Percentiles rank a stretch among this genome's conserved stretches.
Evolutionary conservation across 345 rosid genomes (phyloP).

Genomic region (Limnanthes douglasii): DNA sequence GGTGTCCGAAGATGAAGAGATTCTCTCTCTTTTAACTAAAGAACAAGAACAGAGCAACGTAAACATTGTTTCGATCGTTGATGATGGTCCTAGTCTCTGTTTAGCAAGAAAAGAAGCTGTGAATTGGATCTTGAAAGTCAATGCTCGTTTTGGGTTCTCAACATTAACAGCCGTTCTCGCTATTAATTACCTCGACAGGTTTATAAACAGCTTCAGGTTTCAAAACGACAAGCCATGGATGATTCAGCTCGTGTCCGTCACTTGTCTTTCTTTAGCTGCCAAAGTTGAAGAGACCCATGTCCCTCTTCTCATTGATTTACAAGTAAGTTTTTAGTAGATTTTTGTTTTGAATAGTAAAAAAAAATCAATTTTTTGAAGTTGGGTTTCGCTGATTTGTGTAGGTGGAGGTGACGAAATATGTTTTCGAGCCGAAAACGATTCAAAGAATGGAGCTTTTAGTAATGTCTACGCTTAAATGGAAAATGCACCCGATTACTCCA

Average conservation of each 20-base stretch:
- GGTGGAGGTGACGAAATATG: conserved; percentile 59
- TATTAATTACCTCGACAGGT: conserved; percentile 71
- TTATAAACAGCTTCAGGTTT: conserved; percentile 29
- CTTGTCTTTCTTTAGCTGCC: conserved; percentile 88
- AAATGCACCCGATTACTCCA: conserved; percentile 84
- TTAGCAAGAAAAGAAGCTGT: conserved; percentile 49
- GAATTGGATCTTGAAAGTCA: conserved; percentile 65
- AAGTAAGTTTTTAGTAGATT: too few relatives aligned
- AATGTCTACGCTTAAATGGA: conserved; percentile 74
- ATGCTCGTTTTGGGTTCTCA: conserved; percentile 50
- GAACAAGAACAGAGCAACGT: conserved; percentile 27
- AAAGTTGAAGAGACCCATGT: conserved; percentile 86
- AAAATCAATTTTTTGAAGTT: neutral
- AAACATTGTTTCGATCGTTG: too few relatives aligned
- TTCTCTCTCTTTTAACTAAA: conserved; percentile 41
- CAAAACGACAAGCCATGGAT: conserved; percentile 78
- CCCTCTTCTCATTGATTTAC: conserved; percentile 75
- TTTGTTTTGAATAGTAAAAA: too few relatives aligned
- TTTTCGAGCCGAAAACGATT: conserved; percentile 74
- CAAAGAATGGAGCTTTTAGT: conserved; percentile 96
- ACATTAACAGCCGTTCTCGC: conserved; percentile 61
- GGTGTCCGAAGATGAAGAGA: conserved; percentile 73
- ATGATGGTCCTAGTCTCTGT: conserved; percentile 16
- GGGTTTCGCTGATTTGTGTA: conserved; percentile 2
- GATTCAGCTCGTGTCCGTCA: conserved; percentile 75